phyloP scores from a whole-genome alignment of 148 eudicot species.

The Pouteria glomerata region DNA sequence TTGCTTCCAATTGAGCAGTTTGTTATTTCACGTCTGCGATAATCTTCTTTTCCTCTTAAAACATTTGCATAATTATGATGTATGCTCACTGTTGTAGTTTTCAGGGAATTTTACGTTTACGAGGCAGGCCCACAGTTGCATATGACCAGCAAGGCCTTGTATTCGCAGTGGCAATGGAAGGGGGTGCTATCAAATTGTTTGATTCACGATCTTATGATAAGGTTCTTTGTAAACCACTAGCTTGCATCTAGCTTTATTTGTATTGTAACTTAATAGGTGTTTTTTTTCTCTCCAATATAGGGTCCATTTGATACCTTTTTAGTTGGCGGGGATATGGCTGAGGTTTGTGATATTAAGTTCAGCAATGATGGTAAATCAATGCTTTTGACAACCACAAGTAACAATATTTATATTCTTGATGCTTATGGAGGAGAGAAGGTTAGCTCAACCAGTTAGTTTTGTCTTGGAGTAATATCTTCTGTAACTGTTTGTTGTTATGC shows the following conservation, averaged over 20 bases:
- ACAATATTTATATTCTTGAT: slow-evolving; percentile 81
- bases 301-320: slow-evolving; percentile 98
- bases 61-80: slow-evolving; percentile 12
- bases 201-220: slow-evolving; percentile 95
- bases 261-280: not conserved
- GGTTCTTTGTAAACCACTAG: slow-evolving; percentile 35
- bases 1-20: not conserved
- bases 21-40: not conserved
- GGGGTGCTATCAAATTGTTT: slow-evolving; percentile 92
- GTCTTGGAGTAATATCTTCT: not conserved
- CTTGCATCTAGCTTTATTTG: slow-evolving; percentile 3
- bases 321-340: slow-evolving; percentile 97
- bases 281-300: slow-evolving; percentile 28
- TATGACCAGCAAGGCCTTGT: slow-evolving; percentile 99
- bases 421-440: slow-evolving; percentile 98
- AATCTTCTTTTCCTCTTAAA: not conserved
- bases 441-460: slow-evolving; percentile 9
- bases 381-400: slow-evolving; percentile 88
- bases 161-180: slow-evolving; percentile 99
- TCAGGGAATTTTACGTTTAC: slow-evolving; percentile 81
- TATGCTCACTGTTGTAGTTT: slow-evolving; percentile 31
- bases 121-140: slow-evolving; percentile 97
- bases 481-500: not conserved
- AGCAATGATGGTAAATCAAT: slow-evolving; percentile 98
- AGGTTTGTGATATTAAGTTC: slow-evolving; percentile 95